These are phyloP conservation scores for Penicillium fuscoglaucum DNA, from an alignment of 2,329 filamentous ascomycete species.

Conservation along the genomic window DNA sequence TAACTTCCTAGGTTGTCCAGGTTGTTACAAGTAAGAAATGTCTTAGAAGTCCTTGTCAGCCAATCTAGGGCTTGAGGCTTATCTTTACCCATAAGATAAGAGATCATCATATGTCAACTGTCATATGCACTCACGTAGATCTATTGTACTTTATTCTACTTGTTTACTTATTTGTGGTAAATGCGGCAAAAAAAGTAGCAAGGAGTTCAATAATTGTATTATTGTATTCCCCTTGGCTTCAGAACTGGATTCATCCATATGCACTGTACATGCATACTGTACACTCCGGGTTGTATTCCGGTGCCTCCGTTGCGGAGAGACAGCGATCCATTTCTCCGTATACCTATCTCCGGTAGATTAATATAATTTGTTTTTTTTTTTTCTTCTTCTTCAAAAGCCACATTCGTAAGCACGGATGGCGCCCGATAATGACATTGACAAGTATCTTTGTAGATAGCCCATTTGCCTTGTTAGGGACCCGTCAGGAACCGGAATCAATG, in stretches of 20 bases:
- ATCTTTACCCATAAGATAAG: conserved; percentile 7
- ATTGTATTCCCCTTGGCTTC: neutral
- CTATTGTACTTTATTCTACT: neutral
- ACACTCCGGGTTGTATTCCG: neutral
- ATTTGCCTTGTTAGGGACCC: neutral
- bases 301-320: neutral
- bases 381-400: neutral
- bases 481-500: neutral
- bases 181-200: neutral
- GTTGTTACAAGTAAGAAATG: neutral
- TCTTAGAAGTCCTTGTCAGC: neutral
- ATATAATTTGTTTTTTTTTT: neutral
- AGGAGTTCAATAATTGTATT: conserved; percentile 8
- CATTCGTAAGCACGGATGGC: neutral
- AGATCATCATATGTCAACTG: neutral
- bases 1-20: neutral
- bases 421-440: neutral
- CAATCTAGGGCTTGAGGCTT: conserved; percentile 8
- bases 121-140: neutral
- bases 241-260: neutral
- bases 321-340: neutral
- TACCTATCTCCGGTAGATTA: neutral
- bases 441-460: neutral
- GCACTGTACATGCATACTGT: neutral
- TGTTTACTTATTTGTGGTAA: neutral